phyloP scores from a whole-genome alignment of 306 rosid genomes.

The Sicyos baderoa region DNA sequence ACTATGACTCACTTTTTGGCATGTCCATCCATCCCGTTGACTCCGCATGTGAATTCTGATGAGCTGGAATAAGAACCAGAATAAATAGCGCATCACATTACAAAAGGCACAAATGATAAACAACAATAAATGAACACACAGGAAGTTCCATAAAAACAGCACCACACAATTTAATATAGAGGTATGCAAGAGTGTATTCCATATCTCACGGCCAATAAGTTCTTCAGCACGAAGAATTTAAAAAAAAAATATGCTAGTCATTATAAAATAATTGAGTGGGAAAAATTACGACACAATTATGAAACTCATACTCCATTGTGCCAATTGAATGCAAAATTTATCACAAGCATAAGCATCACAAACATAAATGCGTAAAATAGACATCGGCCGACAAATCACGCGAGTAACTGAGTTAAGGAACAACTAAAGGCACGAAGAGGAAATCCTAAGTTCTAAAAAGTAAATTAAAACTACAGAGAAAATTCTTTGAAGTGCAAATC shows the following conservation, averaged over 20 bases:
- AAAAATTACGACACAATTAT: neutral
- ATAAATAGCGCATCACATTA: constrained; percentile 15
- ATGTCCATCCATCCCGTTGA: constrained; percentile 45
- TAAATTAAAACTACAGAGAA: neutral
- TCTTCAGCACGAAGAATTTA: neutral
- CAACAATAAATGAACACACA: neutral
- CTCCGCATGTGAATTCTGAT: constrained; percentile 46
- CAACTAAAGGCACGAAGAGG: neutral
- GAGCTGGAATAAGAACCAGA: constrained; percentile 36
- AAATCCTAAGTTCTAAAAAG: neutral
- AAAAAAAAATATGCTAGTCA: neutral
- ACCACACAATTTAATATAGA: neutral
- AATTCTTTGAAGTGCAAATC: neutral
- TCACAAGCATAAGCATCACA: constrained; percentile 1
- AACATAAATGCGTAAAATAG: neutral
- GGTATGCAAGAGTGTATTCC: neutral
- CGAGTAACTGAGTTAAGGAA: neutral
- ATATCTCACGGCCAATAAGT: neutral
- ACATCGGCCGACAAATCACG: neutral
- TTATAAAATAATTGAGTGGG: neutral
- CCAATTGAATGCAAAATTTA: neutral
- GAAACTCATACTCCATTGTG: too few species aligned
- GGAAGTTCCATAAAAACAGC: neutral
- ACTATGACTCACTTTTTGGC: constrained; percentile 41
- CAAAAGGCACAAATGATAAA: neutral